Evolutionary conservation across 83 land plant species (phyloP), one percentile per base, ranked within the genome.

Genomic region (Isoetes engelmannii): DNA sequence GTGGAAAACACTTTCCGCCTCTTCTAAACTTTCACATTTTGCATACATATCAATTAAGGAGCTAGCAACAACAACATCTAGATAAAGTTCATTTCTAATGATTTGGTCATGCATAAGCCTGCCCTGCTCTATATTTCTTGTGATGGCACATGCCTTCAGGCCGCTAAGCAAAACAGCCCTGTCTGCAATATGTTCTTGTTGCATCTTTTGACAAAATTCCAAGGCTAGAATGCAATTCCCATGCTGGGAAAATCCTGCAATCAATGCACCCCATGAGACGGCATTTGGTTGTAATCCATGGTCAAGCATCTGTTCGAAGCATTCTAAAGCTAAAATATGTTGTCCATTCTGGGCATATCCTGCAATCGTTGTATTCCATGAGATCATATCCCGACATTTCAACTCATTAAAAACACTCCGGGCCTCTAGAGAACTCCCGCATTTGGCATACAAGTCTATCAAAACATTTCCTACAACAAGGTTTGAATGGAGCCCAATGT

Each of bases 241-340:
- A 50, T 63, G 56, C 50, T 50, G 48, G 18, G 44, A 44, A 72
- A 49, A 63, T 12, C 57, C 57, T 9, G 74, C 50, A 18, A 72
- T 62, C 70, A 72, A 63, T 18, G 65, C 48, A 63, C 69, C 49
- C 69, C 74, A 72, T 0, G 28, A 15, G 10, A 63, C 10, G 54
- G 20, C 48, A 43, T 72, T 53, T 17, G 28, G 28, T 8, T 42
- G 45, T n/a, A 63, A 15, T 43, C 45, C 17, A 2, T 63, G 9
- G 17, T 3, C 28, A 37, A 43, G 45, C 65, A 63, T 63, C n/a
- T 63, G 13, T 63, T 63, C n/a, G 13, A 37, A 63, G 42, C 43
- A 6, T n/a, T 15, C 45, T 10, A 63, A 0, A n/a, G 65, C 65
- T 63, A 1, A 44, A 10, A 43, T 13, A 42, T 37, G 18, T n/a